These are phyloP conservation scores for Stentor roeselii DNA, from an alignment of 73 alveolate genomes.

Conservation along the genomic window DNA sequence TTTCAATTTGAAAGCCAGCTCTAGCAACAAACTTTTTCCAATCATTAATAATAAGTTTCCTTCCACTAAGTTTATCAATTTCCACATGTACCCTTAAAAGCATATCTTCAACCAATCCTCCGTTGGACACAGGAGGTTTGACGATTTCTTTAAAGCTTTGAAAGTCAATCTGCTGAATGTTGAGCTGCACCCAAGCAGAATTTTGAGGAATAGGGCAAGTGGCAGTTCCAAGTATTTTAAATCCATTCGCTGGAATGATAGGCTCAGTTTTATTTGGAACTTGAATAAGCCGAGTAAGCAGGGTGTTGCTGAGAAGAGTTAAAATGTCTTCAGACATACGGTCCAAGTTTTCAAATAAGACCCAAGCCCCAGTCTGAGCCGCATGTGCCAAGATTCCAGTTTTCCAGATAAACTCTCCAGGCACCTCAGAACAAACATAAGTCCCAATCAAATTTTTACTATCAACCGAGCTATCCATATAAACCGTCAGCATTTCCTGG, in stretches of 20 bases:
- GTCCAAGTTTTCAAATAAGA: conserved; percentile 50
- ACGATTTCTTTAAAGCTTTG: neutral
- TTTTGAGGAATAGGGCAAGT: neutral
- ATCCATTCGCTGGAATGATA: conserved; percentile 44
- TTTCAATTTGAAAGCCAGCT: neutral
- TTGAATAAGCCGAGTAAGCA: neutral
- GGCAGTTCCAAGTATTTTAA: conserved; percentile 59
- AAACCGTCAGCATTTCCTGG: conserved; percentile 36
- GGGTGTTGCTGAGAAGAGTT: neutral
- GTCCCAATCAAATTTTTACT: conserved; percentile 72
- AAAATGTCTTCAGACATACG: conserved; percentile 39
- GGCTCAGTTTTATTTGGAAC: neutral
- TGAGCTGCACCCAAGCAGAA: too few relatives aligned
- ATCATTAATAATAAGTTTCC: neutral
- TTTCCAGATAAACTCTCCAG: conserved; percentile 72
- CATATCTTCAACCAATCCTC: neutral
- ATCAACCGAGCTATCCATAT: conserved; percentile 71
- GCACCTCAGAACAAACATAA: conserved; percentile 68
- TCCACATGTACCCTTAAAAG: neutral
- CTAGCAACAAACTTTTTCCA: neutral
- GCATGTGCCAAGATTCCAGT: conserved; percentile 80
- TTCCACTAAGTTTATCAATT: neutral
- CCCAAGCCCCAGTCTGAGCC: conserved; percentile 64
- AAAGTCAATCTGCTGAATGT: neutral
- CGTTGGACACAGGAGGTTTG: too few relatives aligned